Conservation (phyloP, 2,329 filamentous ascomycete species). For the Aspergillus pseudotamarii region DNA sequence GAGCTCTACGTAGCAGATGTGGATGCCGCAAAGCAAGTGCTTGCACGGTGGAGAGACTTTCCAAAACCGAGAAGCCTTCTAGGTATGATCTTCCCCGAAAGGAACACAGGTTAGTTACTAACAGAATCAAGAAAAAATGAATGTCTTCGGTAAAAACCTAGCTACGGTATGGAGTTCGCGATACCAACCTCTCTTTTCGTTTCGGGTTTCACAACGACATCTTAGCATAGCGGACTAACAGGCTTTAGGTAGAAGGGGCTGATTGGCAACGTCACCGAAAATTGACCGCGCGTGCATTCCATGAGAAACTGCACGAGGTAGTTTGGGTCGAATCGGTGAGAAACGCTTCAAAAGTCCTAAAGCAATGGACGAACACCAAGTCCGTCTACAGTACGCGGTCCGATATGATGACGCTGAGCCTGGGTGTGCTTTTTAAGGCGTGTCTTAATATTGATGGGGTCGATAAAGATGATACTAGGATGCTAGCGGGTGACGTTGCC, state of each 20-base stretch:
- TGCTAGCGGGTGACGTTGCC: background rate
- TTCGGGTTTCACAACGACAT: too few relatives aligned
- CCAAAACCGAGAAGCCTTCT: background rate
- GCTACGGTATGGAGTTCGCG: background rate
- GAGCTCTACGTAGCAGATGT: slow-evolving; percentile 1
- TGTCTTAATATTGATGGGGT: background rate
- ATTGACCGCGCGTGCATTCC: slow-evolving; percentile 1
- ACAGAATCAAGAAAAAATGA: background rate
- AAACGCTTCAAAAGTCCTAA: background rate
- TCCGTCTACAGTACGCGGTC: background rate
- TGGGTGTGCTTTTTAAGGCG: slow-evolving; percentile 1
- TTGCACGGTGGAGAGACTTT: slow-evolving; percentile 4
- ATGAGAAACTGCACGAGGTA: background rate
- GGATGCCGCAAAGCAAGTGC: background rate
- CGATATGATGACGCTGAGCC: slow-evolving; percentile 4
- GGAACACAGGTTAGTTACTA: background rate
- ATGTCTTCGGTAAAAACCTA: background rate
- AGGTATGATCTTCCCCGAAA: background rate
- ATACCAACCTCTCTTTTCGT: background rate
- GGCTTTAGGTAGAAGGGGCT: slow-evolving; percentile 2
- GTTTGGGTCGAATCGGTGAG: slow-evolving; percentile 1
- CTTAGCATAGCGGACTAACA: background rate
- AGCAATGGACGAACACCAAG: background rate
- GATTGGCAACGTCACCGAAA: slow-evolving; percentile 10
- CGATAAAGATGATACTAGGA: too few relatives aligned